A percentile compares a stretch with the other conserved stretches of the same genome.
Evolutionary conservation across 345 rosid genomes (phyloP).

Genomic region (Murraya koenigii): DNA sequence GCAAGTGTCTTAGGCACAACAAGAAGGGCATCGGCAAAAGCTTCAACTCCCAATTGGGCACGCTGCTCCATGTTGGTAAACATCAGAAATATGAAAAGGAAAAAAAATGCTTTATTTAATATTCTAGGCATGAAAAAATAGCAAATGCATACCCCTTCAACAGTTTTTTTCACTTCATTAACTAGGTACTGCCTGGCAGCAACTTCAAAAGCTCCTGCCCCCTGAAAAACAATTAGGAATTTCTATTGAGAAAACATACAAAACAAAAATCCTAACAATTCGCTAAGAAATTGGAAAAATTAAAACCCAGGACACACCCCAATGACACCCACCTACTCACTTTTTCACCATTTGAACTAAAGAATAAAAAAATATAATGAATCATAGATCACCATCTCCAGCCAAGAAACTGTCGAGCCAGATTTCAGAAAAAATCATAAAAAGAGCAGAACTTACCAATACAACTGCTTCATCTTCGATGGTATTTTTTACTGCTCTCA

Average conservation of each 20-base stretch:
- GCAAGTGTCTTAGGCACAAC: constrained; percentile 95
- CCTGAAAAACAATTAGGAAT: constrained; percentile 39
- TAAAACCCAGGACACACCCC: background rate
- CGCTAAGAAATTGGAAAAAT: background rate
- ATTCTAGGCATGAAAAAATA: background rate
- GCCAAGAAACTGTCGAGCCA: background rate
- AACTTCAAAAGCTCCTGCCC: constrained; percentile 98
- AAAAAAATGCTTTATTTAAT: background rate
- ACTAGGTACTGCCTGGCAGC: constrained; percentile 87
- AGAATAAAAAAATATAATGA: background rate
- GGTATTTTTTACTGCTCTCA: constrained; percentile 92
- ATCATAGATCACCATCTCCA: background rate
- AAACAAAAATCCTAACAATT: background rate
- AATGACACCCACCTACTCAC: background rate
- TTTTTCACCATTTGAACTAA: background rate
- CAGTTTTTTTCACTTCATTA: constrained; percentile 86
- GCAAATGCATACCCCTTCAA: constrained; percentile 68
- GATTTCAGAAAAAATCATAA: background rate
- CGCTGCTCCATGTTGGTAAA: constrained; percentile 51
- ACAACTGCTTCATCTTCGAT: constrained; percentile 90
- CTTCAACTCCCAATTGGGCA: constrained; percentile 96
- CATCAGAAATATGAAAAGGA: constrained; percentile 9
- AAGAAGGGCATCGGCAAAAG: constrained; percentile 97
- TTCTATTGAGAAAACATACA: background rate
- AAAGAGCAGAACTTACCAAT: constrained; percentile 48